Evolutionary conservation across 805 yeast species (phyloP), one percentile per base, ranked within the genome.

Genomic region (Candida oleophila): DNA sequence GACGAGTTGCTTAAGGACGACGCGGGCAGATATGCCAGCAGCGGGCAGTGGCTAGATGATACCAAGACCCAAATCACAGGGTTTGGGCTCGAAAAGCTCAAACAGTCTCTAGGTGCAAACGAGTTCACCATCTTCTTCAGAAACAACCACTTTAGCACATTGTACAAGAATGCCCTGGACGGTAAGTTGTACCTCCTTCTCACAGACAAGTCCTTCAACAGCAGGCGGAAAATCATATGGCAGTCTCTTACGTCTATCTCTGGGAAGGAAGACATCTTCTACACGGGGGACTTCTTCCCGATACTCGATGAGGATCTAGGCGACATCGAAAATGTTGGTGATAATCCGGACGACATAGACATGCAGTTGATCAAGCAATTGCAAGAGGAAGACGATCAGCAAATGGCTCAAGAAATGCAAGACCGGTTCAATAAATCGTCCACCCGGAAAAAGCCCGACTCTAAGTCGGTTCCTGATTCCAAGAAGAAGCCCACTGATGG

Each of bases 111-210:
- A 22, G 59, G 64, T 1, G 73, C 76, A 14, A 82, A 82, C 37
- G 76, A 83, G 4, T 73, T 83, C 46, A 79, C 83, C 1, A 81
- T 92, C 0, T 78, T 92, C 50, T 94, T 91, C 69, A 76, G 97
- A 58, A 92, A 94, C 64, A 91, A 94, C 62, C 97, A 90, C 62
- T 92, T 88, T 65, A 78, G 78, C 52, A 89, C 97, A 0, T 60
- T 91, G 9, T 77, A 73, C 54, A 83, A 83, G 57, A 61, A 62
- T 19, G 66, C 65, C 36, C 72, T 71, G 22, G 73, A 74, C 45
- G 55, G 59, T 38, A 74, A 64, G 36, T 68, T 92, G 28, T 89
- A 79, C 58, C 64, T 80, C 3, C 69, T 92, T 22, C 84, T 87
- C 2, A 87, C 94, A 1, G 97, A 94, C 59, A 68, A 74, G 14